These are phyloP conservation scores for Aspergillus fructus DNA, from an alignment of 2,329 filamentous ascomycete genomes.

Conservation along the genomic window DNA sequence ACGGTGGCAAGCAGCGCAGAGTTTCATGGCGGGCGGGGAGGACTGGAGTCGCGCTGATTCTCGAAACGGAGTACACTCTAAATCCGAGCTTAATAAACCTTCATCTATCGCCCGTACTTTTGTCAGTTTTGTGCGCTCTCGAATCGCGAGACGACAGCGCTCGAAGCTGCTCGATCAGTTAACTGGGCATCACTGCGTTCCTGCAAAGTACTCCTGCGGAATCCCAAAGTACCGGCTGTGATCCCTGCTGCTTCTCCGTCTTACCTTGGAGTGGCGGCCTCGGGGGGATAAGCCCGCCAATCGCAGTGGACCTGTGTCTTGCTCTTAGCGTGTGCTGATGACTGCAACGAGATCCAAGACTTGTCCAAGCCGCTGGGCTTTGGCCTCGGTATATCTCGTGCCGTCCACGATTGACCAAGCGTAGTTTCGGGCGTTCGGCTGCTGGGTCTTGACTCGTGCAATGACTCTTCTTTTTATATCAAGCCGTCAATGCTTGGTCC, in stretches of 20 bases:
- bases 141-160: too few relatives aligned
- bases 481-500: conserved; percentile 2
- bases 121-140: background rate
- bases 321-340: background rate
- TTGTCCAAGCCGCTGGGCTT: too few relatives aligned
- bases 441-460: background rate
- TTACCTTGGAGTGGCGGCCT: background rate
- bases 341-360: background rate
- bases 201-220: too few relatives aligned
- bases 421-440: background rate
- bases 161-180: too few relatives aligned
- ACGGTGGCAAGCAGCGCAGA: conserved; percentile 4
- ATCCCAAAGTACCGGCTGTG: background rate
- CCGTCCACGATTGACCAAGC: background rate
- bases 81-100: conserved; percentile 3
- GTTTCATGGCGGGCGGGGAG: conserved; percentile 5
- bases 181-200: too few relatives aligned
- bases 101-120: background rate
- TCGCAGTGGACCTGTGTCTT: background rate
- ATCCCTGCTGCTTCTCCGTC: background rate
- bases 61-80: background rate
- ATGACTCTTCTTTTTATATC: background rate
- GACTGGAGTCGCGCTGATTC: background rate
- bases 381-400: background rate
- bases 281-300: conserved; percentile 1